Evolutionary conservation across 2,329 filamentous ascomycete species (phyloP).

Genomic region (Arachnomyces sp.): DNA sequence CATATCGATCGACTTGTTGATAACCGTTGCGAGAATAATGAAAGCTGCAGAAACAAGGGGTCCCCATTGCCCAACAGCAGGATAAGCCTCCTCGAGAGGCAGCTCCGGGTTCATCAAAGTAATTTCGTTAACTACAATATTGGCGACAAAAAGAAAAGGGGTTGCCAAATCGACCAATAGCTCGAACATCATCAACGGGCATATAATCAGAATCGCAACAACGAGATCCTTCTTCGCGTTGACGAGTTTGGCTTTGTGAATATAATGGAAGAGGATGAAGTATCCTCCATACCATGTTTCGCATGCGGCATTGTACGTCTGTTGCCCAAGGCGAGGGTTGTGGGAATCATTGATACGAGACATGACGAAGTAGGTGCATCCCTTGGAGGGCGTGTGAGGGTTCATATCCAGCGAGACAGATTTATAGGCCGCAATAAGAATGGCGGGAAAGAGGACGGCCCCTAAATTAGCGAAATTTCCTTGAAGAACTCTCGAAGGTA

Average conservation of each 20-base stretch:
- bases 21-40: slow-evolving; percentile 18
- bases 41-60: slow-evolving; percentile 16
- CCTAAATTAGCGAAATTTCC: slow-evolving; percentile 13
- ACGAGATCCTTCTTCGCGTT: slow-evolving; percentile 5
- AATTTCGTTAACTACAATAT: slow-evolving; percentile 21
- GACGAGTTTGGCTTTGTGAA: slow-evolving; percentile 8
- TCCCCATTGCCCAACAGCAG: slow-evolving; percentile 21
- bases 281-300: slow-evolving; percentile 20
- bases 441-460: slow-evolving; percentile 14
- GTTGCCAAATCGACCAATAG: slow-evolving; percentile 17
- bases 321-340: slow-evolving; percentile 13
- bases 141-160: slow-evolving; percentile 16
- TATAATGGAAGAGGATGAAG: slow-evolving; percentile 16
- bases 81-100: slow-evolving; percentile 17
- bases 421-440: slow-evolving; percentile 19
- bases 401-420: slow-evolving; percentile 13
- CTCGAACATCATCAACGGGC: slow-evolving; percentile 18
- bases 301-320: slow-evolving; percentile 18
- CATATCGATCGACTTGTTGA: slow-evolving; percentile 13
- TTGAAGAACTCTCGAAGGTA: slow-evolving; percentile 14
- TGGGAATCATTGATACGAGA: slow-evolving; percentile 11
- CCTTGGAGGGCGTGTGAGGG: slow-evolving; percentile 14
- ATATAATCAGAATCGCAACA: slow-evolving; percentile 6
- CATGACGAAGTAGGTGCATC: slow-evolving; percentile 15
- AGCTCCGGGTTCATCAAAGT: slow-evolving; percentile 13